Base-by-base conservation (phyloP, 2,329 filamentous ascomycete genomes). In the Aplosporella prunicola region DNA sequence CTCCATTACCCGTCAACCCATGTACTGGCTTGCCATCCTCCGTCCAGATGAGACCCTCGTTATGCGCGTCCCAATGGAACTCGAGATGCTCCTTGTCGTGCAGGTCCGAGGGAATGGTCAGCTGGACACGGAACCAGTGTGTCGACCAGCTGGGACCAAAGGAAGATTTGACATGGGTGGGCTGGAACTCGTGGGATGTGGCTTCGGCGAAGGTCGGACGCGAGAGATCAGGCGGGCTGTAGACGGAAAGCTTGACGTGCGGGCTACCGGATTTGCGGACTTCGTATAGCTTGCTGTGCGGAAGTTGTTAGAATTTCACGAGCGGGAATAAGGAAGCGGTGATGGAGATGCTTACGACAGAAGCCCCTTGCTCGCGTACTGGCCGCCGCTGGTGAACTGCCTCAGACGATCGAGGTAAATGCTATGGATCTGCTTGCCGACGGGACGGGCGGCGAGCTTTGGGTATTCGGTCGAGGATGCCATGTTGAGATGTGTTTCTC, bases 91-190 rank as follows among this genome's bases (percentile, higher is more conserved):
- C 77, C 51, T 91, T 85, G 45, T 86, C 65, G 17, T 62, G 65
- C 51, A 95, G 73, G 9, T 84, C 66, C 39, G 75, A 56, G 6
- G 91, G 89, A 10, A 96, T 72, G 4, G 75, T 84, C 44, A 98
- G 65, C 40, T 80, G 67, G 39, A 95, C 75, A 50, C 79, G 84
- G 72, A 98, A 93, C 91, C 91, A 98, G 60, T 96, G 91, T 7
- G 91, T 98, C 2, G 87, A 82, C 91, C 91, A 98, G 23, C 87
- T 91, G 2, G 91, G 91, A 0, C 91, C 91, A 50, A 96, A 96
- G 5, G 69, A 76, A 41, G 81, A 72, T 42, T 89, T 88, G 38
- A 87, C 77, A 13, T 74, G 67, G 7, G 88, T 82, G 32, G 79
- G 72, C 35, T 72, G 74, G 66, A 89, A 98, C 5, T 79, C 66